A percentile compares a stretch with the other conserved stretches of the same genome.
These are phyloP conservation scores for Metschnikowia dekortorum DNA, from an alignment of 805 yeast species.

Conservation along the genomic window DNA sequence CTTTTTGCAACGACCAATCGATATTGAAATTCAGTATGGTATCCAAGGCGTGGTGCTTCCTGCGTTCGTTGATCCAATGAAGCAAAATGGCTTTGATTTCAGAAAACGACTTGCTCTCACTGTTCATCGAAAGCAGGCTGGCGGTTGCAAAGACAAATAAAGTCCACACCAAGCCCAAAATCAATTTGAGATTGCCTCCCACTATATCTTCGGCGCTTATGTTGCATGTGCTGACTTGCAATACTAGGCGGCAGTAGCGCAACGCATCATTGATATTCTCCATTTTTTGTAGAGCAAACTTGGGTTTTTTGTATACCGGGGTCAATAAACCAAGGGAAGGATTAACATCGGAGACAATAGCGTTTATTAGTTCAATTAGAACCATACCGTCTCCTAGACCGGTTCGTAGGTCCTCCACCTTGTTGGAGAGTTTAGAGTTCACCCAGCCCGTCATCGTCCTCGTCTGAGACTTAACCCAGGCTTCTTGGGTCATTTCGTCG, in stretches of 20 bases:
- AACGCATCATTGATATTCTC: conserved; percentile 45
- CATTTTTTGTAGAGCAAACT: conserved; percentile 39
- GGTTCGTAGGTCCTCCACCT: conserved; percentile 20
- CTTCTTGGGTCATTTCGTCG: conserved; percentile 7
- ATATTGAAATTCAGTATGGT: conserved; percentile 45
- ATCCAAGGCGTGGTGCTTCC: conserved; percentile 18
- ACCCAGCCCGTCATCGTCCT: conserved; percentile 50
- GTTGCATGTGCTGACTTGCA: conserved; percentile 38
- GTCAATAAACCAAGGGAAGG: conserved; percentile 22
- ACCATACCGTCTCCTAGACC: conserved; percentile 41
- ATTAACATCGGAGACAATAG: conserved; percentile 19
- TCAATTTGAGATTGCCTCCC: conserved; percentile 45
- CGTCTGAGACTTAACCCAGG: conserved; percentile 44
- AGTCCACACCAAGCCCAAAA: conserved; percentile 48
- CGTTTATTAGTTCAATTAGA: conserved; percentile 34
- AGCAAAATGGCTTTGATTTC: conserved; percentile 32
- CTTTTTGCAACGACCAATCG: conserved; percentile 47
- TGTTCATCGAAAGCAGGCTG: conserved; percentile 16
- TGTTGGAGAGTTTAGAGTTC: conserved; percentile 31
- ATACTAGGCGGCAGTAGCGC: conserved; percentile 36
- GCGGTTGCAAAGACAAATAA: conserved; percentile 40
- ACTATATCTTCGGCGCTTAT: conserved; percentile 48
- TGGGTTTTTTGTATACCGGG: conserved; percentile 36
- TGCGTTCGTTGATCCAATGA: conserved; percentile 48
- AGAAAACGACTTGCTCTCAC: conserved; percentile 23